Percentiles rank a stretch among this genome's conserved stretches.
phyloP scores from a whole-genome alignment of 345 rosid species.

The Ceriops decandra region DNA sequence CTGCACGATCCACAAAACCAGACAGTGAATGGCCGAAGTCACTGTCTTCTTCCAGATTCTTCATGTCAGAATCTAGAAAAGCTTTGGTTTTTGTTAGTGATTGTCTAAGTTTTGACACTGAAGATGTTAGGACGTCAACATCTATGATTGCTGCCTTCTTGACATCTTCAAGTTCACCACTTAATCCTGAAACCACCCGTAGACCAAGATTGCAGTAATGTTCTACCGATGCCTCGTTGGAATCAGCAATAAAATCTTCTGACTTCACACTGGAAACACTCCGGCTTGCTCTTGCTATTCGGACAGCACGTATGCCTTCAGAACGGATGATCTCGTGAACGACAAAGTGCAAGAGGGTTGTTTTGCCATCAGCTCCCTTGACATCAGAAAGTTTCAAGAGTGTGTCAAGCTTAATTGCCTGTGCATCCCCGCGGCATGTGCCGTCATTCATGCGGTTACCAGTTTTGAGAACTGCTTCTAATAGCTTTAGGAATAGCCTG shows the following conservation, averaged over 20 bases:
- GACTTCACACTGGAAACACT: constrained; percentile 54
- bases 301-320: constrained; percentile 68
- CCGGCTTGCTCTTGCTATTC: constrained; percentile 40
- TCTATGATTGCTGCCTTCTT: constrained; percentile 73
- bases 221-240: constrained; percentile 39
- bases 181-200: constrained; percentile 64
- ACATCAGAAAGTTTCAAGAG: constrained; percentile 89
- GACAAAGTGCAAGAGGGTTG: constrained; percentile 82
- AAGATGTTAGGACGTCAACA: constrained; percentile 44
- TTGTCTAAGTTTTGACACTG: constrained; percentile 41
- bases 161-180: constrained; percentile 69
- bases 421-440: constrained; percentile 84
- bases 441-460: constrained; percentile 96
- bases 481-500: constrained; percentile 72
- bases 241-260: constrained; percentile 41
- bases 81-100: constrained; percentile 45
- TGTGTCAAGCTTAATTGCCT: constrained; percentile 87
- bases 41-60: constrained; percentile 41
- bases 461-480: constrained; percentile 94
- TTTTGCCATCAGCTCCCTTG: constrained; percentile 91
- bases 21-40: constrained; percentile 37
- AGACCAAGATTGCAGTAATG: constrained; percentile 54
- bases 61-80: constrained; percentile 44
- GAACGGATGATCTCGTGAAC: constrained; percentile 90
- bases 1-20: constrained; percentile 48